Evolutionary conservation across 352 stramenopile species (phyloP), one percentile per base, ranked within the genome.

Genomic region (Elongisporangium undulatum): DNA sequence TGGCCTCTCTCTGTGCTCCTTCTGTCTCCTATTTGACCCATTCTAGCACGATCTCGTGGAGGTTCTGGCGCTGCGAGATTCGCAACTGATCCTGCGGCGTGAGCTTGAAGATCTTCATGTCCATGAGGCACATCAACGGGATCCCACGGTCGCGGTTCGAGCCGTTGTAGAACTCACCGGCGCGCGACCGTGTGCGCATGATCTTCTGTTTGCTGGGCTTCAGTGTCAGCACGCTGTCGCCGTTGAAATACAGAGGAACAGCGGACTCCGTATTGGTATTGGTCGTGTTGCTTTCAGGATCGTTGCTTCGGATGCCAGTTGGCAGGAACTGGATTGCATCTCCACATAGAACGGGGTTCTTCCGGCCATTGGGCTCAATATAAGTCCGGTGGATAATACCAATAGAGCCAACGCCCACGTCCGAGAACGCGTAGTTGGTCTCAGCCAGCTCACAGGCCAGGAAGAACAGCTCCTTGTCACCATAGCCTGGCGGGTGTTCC

Each of bases 401-500:
- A 15, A 74, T 67, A 7, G 56, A 49, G 23, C 68, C 71, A 20
- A 76, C 68, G 4, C 58, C 67, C 41, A 62, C 74, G 24, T 71
- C 58, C 0, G 68, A 76, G 48, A 76, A 73, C 8, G 58, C 56
- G 49, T 74, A 79, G 26, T 56, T 17, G 16, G 65, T 62, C 48
- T 79, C 68, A 4, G 71, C 67, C 5, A 79, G 51, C 45, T 79
- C 71, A 55, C 68, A 73, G 1, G 71, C 68, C 17, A 79, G 26
- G 66, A 79, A 79, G 51, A 75, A 79, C 8, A 74, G 62, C 51
- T 79, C 67, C 53, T 79, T 79, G 55, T 79, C 71, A 3, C 61
- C 55, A 56, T 79, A 68, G 19, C 41, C 49, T 4, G 56, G 56
- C 45, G 59, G 59, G 3, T n/a, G 22, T 2, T 15, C 24, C 2